A percentile compares a stretch with the other conserved stretches of the same genome.
Evolutionary conservation across 2,329 filamentous ascomycete species (phyloP).

Genomic region (Fusarium pseudocircinatum): DNA sequence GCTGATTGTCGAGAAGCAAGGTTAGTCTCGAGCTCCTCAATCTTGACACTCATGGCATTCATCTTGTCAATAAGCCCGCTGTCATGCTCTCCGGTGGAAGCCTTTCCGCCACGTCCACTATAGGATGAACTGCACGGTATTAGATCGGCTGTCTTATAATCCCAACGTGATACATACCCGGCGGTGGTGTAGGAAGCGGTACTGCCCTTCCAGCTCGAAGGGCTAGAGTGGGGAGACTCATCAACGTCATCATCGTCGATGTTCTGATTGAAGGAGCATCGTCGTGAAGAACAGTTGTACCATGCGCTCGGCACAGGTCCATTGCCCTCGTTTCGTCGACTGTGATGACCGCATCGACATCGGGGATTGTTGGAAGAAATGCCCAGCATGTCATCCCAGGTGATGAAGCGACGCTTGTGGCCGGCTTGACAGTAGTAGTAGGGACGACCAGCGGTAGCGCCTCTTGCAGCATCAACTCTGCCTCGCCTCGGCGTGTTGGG

Average conservation of each 20-base stretch:
- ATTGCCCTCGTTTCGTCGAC: background rate
- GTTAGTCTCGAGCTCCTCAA: background rate
- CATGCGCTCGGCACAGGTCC: background rate
- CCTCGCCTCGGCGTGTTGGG: background rate
- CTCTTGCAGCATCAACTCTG: background rate
- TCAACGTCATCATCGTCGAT: background rate
- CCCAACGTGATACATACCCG: background rate
- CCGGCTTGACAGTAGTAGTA: background rate
- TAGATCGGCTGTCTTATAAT: rapidly evolving
- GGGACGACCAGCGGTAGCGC: background rate
- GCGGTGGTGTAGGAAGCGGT: background rate
- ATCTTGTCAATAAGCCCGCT: background rate
- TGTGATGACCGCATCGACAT: background rate
- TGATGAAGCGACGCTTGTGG: background rate
- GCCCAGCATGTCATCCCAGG: background rate
- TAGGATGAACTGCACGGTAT: background rate
- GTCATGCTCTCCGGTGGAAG: background rate
- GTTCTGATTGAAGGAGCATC: background rate
- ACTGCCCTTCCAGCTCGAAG: background rate
- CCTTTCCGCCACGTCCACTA: background rate
- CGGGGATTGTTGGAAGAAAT: background rate
- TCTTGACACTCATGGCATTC: background rate
- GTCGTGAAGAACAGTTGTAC: background rate
- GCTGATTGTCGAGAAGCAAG: background rate
- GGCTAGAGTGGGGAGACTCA: background rate